A percentile compares a stretch with the other conserved stretches of the same genome.
Conservation (phyloP, 83 land plant genomes). For the Isoetes engelmannii region DNA sequence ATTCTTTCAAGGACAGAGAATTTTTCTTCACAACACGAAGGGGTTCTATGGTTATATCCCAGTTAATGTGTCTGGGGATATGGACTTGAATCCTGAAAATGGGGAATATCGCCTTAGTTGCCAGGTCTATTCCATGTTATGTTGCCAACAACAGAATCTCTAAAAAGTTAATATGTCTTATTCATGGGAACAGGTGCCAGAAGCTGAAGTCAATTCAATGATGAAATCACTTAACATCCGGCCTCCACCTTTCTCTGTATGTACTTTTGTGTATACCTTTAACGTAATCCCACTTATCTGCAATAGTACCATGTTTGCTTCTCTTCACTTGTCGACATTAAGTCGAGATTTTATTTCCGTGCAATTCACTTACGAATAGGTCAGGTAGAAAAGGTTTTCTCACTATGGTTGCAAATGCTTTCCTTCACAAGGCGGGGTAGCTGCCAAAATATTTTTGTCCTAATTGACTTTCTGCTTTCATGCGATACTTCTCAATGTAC, state of each 20-base stretch:
- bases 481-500: background rate
- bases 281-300: background rate
- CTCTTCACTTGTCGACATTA: background rate
- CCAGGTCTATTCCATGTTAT: constrained; percentile 44
- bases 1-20: constrained; percentile 76
- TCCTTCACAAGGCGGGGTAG: background rate
- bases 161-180: background rate
- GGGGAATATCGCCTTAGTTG: constrained; percentile 95
- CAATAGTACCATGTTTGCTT: too few relatives aligned
- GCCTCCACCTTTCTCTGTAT: constrained; percentile 80
- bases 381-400: background rate
- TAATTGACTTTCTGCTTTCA: background rate
- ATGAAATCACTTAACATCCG: constrained; percentile 85
- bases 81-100: constrained; percentile 90
- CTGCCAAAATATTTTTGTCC: too few relatives aligned
- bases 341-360: background rate
- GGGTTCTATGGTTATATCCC: constrained; percentile 90
- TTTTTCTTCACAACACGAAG: constrained; percentile 72
- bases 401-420: background rate
- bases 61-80: constrained; percentile 90
- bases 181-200: constrained; percentile 60
- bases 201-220: constrained; percentile 83
- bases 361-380: background rate
- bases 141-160: background rate
- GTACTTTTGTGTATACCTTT: constrained; percentile 17